Evolutionary conservation across 441 rosid species (phyloP).

Genomic region (Eutrema salsugineum): DNA sequence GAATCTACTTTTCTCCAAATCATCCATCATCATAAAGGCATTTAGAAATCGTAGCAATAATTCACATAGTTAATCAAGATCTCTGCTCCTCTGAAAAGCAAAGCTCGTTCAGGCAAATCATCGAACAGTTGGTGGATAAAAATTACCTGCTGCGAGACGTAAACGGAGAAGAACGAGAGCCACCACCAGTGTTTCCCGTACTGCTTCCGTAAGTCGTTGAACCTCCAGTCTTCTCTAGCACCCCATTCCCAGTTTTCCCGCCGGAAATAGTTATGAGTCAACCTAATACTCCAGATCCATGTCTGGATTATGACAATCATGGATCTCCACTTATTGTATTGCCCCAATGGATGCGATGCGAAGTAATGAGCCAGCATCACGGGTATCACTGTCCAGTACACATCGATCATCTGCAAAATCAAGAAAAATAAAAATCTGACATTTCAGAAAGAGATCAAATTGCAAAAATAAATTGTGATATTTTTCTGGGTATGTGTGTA

Average conservation of each 20-base stretch:
- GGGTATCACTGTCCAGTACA: slow-evolving; percentile 94
- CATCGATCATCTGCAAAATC: slow-evolving; percentile 72
- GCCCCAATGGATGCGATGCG: slow-evolving; percentile 61
- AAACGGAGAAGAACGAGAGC: slow-evolving; percentile 90
- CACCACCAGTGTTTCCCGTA: slow-evolving; percentile 95
- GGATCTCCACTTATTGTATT: slow-evolving; percentile 64
- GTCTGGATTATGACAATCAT: slow-evolving; percentile 52
- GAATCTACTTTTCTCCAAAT: neutral
- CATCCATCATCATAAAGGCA: neutral
- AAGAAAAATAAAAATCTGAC: neutral
- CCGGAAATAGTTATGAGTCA: slow-evolving; percentile 83
- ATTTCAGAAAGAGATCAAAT: neutral
- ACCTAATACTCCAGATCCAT: slow-evolving; percentile 84
- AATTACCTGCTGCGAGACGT: slow-evolving; percentile 77
- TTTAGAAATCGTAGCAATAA: neutral
- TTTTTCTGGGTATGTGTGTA: slow-evolving; percentile 10
- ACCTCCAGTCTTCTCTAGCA: slow-evolving; percentile 94
- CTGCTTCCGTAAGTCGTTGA: slow-evolving; percentile 67
- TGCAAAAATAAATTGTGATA: neutral
- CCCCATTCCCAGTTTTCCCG: slow-evolving; percentile 98
- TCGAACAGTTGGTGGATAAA: slow-evolving; percentile 31
- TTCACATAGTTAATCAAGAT: neutral
- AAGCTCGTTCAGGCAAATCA: slow-evolving; percentile 41
- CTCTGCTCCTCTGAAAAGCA: neutral
- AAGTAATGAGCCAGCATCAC: slow-evolving; percentile 78